These are phyloP conservation scores for Colletotrichum godetiae DNA, from an alignment of 2,329 filamentous ascomycete genomes.

Conservation along the genomic window DNA sequence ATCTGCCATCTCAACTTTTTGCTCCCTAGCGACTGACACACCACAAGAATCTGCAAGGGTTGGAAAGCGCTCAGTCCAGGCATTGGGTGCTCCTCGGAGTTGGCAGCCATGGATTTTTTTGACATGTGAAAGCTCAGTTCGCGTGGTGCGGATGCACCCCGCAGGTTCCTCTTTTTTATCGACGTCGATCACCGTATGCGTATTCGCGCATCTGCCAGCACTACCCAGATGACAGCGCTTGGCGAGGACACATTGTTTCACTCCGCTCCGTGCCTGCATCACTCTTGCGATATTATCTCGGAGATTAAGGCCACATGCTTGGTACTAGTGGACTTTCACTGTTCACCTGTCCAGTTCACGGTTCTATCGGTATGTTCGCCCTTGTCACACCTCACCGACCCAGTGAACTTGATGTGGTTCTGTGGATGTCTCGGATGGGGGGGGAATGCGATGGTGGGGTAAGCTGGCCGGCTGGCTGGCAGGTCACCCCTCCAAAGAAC, in stretches of 20 bases:
- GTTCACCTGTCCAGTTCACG: neutral
- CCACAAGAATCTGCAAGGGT: conserved; percentile 27
- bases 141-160: conserved; percentile 34
- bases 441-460: conserved; percentile 11
- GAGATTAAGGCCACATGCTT: conserved; percentile 24
- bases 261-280: conserved; percentile 25
- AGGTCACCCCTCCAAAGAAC: neutral
- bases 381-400: no score
- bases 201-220: neutral
- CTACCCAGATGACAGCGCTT: conserved; percentile 14
- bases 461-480: neutral
- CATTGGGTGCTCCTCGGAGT: conserved; percentile 10
- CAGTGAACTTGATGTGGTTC: neutral
- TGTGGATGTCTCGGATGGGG: conserved; percentile 5
- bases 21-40: conserved; percentile 26
- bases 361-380: neutral
- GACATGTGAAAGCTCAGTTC: conserved; percentile 33
- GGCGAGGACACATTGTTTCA: conserved; percentile 24
- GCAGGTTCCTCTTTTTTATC: conserved; percentile 32
- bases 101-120: neutral
- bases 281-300: conserved; percentile 20
- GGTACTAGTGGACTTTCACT: neutral
- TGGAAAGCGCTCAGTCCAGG: conserved; percentile 3
- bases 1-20: conserved; percentile 35
- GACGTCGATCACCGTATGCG: conserved; percentile 27